These are phyloP conservation scores for Actinidia chinensis DNA, from an alignment of 179 eudicot genomes.

Conservation along the genomic window DNA sequence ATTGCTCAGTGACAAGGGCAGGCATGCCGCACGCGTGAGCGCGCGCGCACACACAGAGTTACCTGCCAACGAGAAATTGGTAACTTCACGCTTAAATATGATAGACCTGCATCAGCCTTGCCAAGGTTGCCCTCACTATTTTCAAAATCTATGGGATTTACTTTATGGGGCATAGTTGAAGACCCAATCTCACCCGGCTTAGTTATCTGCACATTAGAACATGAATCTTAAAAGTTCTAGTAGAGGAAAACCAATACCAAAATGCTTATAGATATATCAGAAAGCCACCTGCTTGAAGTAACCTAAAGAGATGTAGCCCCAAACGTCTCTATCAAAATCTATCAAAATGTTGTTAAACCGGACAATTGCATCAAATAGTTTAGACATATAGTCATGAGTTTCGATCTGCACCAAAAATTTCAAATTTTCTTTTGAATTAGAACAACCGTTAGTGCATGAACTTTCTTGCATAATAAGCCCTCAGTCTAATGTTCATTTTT, in stretches of 20 bases:
- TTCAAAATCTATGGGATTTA: slow-evolving; percentile 95
- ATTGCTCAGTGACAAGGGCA: background rate
- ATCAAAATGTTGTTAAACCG: slow-evolving; percentile 77
- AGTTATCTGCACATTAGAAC: slow-evolving; percentile 51
- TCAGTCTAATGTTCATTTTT: too few relatives aligned
- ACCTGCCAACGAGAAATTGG: slow-evolving; percentile 99
- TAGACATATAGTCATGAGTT: slow-evolving; percentile 97
- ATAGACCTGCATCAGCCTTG: slow-evolving; percentile 70
- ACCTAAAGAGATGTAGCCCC: slow-evolving; percentile 89
- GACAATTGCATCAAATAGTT: slow-evolving; percentile 67
- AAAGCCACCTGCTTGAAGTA: slow-evolving; percentile 85
- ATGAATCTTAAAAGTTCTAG: background rate
- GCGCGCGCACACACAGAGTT: background rate
- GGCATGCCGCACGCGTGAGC: too few relatives aligned
- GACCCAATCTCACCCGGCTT: slow-evolving; percentile 96
- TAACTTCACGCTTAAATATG: slow-evolving; percentile 70
- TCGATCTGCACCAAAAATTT: slow-evolving; percentile 64
- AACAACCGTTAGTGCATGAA: slow-evolving; percentile 2
- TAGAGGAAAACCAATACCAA: background rate
- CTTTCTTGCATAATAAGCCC: background rate
- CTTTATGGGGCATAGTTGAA: slow-evolving; percentile 99
- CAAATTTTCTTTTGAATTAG: background rate
- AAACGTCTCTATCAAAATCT: slow-evolving; percentile 85
- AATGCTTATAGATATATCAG: background rate
- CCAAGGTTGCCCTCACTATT: slow-evolving; percentile 99